Percentiles rank a stretch among this genome's conserved stretches.
Conservation (phyloP, 306 rosid species). For the Spatholobus suberectus region DNA sequence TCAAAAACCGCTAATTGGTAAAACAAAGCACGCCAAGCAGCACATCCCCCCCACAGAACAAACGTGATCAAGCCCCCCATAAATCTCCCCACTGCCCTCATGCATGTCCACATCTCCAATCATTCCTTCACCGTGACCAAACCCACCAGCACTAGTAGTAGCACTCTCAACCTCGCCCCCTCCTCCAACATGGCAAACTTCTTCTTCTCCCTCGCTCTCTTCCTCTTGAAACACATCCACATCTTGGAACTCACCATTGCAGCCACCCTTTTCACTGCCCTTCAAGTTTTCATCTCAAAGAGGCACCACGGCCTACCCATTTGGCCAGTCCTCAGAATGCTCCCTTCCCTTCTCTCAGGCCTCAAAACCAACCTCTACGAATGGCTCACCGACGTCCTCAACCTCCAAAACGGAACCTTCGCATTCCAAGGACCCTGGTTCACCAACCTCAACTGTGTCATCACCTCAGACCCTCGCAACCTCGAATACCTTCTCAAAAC, state of each 20-base stretch:
- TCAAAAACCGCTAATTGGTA: slow-evolving; percentile 43
- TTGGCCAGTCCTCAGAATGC: slow-evolving; percentile 89
- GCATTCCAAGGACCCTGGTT: slow-evolving; percentile 69
- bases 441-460: slow-evolving; percentile 60
- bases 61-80: slow-evolving; percentile 33
- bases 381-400: slow-evolving; percentile 62
- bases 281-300: slow-evolving; percentile 65
- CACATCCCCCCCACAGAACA: slow-evolving; percentile 28
- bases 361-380: slow-evolving; percentile 61
- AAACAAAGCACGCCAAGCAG: slow-evolving; percentile 70
- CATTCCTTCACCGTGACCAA: slow-evolving; percentile 39
- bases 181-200: not conserved
- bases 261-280: slow-evolving; percentile 52
- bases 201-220: not conserved
- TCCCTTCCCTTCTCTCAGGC: slow-evolving; percentile 66
- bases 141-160: not conserved
- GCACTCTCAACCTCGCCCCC: too few species aligned
- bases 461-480: slow-evolving; percentile 88
- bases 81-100: slow-evolving; percentile 1
- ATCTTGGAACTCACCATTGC: slow-evolving; percentile 66
- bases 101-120: slow-evolving; percentile 27
- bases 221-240: slow-evolving; percentile 55
- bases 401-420: slow-evolving; percentile 68
- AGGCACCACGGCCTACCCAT: slow-evolving; percentile 63
- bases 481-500: slow-evolving; percentile 83